A percentile compares a stretch with the other conserved stretches of the same genome.
Evolutionary conservation across 306 rosid species (phyloP).

Genomic region (Sicyos edulis): DNA sequence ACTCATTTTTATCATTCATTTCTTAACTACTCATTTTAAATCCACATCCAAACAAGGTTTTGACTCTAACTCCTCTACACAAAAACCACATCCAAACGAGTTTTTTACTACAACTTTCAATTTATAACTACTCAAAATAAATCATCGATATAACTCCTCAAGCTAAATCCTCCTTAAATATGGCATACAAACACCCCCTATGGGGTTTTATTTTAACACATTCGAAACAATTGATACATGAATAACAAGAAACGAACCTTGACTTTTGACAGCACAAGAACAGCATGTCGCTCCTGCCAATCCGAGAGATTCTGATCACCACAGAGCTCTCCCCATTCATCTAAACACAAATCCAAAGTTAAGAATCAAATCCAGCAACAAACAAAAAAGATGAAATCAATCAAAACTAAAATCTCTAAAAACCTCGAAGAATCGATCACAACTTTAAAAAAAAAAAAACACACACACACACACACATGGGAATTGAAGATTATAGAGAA

Average conservation of each 20-base stretch:
- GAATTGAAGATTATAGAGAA: neutral
- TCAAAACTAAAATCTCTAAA: neutral
- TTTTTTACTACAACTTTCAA: no score
- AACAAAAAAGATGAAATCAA: neutral
- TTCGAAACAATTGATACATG: neutral
- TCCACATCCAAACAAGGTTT: no score
- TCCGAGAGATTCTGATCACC: slow-evolving; percentile 59
- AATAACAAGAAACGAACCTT: slow-evolving; percentile 45
- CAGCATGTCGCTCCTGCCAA: slow-evolving; percentile 89
- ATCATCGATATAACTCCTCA: no score
- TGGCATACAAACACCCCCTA: no score
- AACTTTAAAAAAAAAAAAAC: neutral
- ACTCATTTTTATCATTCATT: no score
- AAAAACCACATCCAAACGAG: no score
- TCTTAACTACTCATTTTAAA: no score
- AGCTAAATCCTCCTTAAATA: no score
- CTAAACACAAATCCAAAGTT: slow-evolving; percentile 25
- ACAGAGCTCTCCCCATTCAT: slow-evolving; percentile 35
- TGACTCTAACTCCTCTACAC: no score
- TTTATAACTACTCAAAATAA: no score
- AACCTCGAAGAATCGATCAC: neutral
- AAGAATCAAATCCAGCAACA: neutral
- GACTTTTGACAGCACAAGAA: slow-evolving; percentile 63
- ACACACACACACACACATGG: no score
- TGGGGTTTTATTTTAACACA: no score